Conservation (phyloP, 2,329 filamentous ascomycete genomes). For the Neofusicoccum laricinum region DNA sequence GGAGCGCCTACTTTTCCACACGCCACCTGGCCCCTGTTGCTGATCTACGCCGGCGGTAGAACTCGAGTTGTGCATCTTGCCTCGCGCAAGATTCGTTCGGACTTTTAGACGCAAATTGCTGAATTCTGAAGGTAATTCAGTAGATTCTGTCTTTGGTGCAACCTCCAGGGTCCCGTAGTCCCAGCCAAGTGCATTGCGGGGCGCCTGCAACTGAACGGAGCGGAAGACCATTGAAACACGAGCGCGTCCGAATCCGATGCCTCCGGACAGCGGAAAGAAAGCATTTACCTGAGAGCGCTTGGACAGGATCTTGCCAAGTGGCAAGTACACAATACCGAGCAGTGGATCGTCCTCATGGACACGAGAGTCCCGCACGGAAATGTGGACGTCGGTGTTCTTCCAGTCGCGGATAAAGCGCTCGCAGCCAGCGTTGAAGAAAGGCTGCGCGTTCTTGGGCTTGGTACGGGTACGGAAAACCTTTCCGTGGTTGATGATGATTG, state of each 20-base stretch:
- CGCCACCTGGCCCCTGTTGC: slow-evolving; percentile 31
- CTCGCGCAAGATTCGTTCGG: slow-evolving; percentile 55
- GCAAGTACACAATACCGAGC: slow-evolving; percentile 68
- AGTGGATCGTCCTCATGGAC: slow-evolving; percentile 68
- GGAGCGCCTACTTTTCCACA: slow-evolving; percentile 53
- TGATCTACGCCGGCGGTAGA: slow-evolving; percentile 24
- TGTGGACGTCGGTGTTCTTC: slow-evolving; percentile 63
- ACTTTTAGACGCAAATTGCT: slow-evolving; percentile 57
- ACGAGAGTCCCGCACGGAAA: slow-evolving; percentile 65
- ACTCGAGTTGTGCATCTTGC: slow-evolving; percentile 54
- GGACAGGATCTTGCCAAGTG: slow-evolving; percentile 60
- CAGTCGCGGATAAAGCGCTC: slow-evolving; percentile 71
- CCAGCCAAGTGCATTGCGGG: slow-evolving; percentile 62
- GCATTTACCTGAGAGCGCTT: slow-evolving; percentile 63
- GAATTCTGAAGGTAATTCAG: slow-evolving; percentile 50
- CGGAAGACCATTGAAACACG: slow-evolving; percentile 72
- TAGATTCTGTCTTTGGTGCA: slow-evolving; percentile 49
- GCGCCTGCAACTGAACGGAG: slow-evolving; percentile 62
- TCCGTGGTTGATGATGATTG: slow-evolving; percentile 69
- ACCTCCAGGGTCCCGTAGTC: slow-evolving; percentile 69
- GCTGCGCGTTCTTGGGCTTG: slow-evolving; percentile 74
- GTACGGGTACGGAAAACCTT: slow-evolving; percentile 69
- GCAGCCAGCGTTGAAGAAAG: slow-evolving; percentile 74
- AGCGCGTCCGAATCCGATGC: slow-evolving; percentile 68
- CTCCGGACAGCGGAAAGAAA: slow-evolving; percentile 66